Conservation (phyloP, 208 protist species). For the Polymyxa betae region DNA sequence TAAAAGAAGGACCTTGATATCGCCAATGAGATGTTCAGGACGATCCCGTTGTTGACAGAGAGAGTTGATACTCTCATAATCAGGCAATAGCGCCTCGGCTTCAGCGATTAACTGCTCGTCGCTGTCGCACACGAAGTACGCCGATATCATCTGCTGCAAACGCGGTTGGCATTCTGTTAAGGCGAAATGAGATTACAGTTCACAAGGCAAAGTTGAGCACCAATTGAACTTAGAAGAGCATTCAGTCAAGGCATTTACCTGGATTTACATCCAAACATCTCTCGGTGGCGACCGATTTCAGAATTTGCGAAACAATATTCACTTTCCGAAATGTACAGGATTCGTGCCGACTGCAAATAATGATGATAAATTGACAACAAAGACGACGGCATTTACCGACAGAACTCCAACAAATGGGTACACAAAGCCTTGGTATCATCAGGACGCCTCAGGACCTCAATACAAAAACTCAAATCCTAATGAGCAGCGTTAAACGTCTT, state of each 20-base stretch:
- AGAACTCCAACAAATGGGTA: background rate
- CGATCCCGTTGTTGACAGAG: background rate
- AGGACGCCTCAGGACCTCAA: background rate
- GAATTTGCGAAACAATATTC: slow-evolving; percentile 9
- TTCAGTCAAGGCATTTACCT: too few relatives aligned
- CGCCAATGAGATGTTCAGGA: background rate
- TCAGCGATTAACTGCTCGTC: background rate
- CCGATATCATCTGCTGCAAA: background rate
- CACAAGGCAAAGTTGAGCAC: too few relatives aligned
- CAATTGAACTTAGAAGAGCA: too few relatives aligned
- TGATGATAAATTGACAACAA: background rate
- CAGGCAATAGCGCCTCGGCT: background rate
- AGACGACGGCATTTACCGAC: background rate
- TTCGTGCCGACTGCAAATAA: background rate
- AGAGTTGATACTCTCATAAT: background rate
- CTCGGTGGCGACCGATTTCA: slow-evolving; percentile 50
- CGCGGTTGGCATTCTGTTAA: too few relatives aligned
- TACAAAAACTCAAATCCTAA: background rate
- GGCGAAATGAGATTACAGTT: too few relatives aligned
- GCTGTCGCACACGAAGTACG: background rate
- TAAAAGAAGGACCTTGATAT: slow-evolving; percentile 1
- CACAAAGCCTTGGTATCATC: background rate
- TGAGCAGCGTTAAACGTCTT: background rate
- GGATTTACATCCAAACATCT: background rate
- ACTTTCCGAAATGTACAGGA: background rate